These are phyloP conservation scores for Acanthamoeba lenticulata DNA, from an alignment of 208 protist genomes.

Conservation along the genomic window DNA sequence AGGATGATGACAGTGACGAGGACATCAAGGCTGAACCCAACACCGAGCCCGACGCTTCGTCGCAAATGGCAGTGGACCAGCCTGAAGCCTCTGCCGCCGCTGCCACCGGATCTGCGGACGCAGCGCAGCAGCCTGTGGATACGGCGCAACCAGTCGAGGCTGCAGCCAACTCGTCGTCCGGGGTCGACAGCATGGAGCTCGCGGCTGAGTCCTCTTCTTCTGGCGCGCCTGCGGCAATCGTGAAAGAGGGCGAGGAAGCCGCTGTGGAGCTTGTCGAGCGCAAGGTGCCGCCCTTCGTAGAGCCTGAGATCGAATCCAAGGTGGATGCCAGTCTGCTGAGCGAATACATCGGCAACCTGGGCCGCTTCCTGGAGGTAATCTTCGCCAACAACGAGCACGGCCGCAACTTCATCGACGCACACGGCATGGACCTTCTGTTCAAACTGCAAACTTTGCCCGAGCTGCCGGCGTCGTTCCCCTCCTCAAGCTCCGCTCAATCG, in stretches of 20 bases:
- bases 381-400: conserved; percentile 65
- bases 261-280: not conserved
- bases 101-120: not conserved
- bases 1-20: not conserved
- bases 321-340: not conserved
- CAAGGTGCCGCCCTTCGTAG: conserved; percentile 18
- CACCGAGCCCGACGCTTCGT: not conserved
- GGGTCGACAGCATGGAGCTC: not conserved
- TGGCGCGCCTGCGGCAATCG: not conserved
- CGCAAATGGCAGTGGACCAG: not conserved
- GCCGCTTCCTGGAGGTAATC: conserved; percentile 41
- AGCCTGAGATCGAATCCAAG: conserved; percentile 16
- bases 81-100: not conserved
- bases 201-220: not conserved
- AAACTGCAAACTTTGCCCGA: conserved; percentile 15
- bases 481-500: not conserved
- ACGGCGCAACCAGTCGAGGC: too few species aligned
- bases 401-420: conserved; percentile 26
- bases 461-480: not conserved
- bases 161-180: not conserved
- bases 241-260: not conserved
- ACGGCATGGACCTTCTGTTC: conserved; percentile 50
- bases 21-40: not conserved
- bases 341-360: conserved; percentile 62
- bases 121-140: too few species aligned